Evolutionary conservation across 208 protist species (phyloP).

Genomic region (Acanthamoeba lenticulata): DNA sequence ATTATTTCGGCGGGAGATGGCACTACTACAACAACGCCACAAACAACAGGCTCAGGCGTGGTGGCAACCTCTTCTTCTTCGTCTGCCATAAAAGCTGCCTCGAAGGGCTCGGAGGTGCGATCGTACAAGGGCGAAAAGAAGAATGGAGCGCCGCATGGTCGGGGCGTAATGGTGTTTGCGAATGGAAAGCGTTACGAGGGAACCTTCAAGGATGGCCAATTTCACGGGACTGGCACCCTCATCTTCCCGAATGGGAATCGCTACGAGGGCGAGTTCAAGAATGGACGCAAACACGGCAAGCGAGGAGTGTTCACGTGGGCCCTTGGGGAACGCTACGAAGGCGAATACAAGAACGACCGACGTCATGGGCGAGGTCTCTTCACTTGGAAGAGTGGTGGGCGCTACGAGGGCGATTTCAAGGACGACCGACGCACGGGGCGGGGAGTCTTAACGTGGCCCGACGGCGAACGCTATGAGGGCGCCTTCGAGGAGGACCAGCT

Average conservation of each 20-base stretch:
- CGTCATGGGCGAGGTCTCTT: constrained; percentile 36
- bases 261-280: constrained; percentile 42
- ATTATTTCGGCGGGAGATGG: too few species aligned
- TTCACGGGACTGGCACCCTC: constrained; percentile 9
- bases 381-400: constrained; percentile 15
- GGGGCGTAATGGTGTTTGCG: neutral
- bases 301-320: neutral
- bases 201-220: neutral
- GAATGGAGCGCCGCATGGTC: neutral
- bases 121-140: constrained; percentile 60
- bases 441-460: neutral
- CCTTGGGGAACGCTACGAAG: constrained; percentile 30
- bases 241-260: constrained; percentile 20
- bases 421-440: constrained; percentile 28
- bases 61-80: neutral
- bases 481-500: constrained; percentile 11
- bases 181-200: constrained; percentile 53
- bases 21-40: neutral
- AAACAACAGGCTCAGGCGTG: neutral
- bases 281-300: neutral
- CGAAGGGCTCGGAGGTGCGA: neutral
- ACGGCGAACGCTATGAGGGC: constrained; percentile 55
- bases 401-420: constrained; percentile 63
- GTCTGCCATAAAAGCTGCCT: neutral
- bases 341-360: constrained; percentile 7